A percentile compares a stretch with the other conserved stretches of the same genome.
Conservation (phyloP, 2,329 filamentous ascomycete genomes). For the Ploettnerulaceae sp. region DNA sequence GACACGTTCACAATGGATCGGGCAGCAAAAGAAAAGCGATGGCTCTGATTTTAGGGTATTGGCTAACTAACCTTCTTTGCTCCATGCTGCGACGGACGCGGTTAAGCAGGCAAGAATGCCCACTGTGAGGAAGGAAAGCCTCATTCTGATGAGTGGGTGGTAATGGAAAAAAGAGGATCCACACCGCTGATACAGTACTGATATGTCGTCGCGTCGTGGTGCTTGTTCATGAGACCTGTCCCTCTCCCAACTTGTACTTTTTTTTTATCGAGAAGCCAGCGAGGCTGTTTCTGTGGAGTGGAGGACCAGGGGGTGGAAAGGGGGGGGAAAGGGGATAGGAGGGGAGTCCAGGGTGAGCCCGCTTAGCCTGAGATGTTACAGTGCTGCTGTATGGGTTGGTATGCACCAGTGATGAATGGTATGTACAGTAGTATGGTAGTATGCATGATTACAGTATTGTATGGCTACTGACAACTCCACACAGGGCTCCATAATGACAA, state of each 20-base stretch:
- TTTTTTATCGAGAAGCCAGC: conserved; percentile 16
- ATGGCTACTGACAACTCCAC: too few relatives aligned
- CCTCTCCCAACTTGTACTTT: conserved; percentile 6
- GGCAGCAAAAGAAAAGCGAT: not conserved
- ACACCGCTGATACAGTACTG: conserved; percentile 20
- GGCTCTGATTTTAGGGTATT: not conserved
- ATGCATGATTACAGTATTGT: too few relatives aligned
- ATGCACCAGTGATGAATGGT: too few relatives aligned
- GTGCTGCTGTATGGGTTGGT: too few relatives aligned
- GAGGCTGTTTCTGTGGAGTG: conserved; percentile 3
- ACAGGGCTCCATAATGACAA: not conserved
- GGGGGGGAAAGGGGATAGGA: not conserved
- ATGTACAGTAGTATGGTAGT: too few relatives aligned
- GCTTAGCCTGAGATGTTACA: not conserved
- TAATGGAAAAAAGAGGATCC: conserved; percentile 8
- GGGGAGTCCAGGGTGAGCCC: not conserved
- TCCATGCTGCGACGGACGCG: conserved; percentile 34
- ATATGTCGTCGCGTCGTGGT: conserved; percentile 19
- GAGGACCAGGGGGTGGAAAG: too few relatives aligned
- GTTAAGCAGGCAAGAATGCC: conserved; percentile 30
- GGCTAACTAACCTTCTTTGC: conserved; percentile 34
- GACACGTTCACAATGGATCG: conserved; percentile 7
- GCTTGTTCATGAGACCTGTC: too few relatives aligned
- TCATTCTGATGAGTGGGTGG: conserved; percentile 31
- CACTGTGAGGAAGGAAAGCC: conserved; percentile 29